phyloP scores from a whole-genome alignment of 768 basidiomycete genomes.

The Xerocomus spinulosus region DNA sequence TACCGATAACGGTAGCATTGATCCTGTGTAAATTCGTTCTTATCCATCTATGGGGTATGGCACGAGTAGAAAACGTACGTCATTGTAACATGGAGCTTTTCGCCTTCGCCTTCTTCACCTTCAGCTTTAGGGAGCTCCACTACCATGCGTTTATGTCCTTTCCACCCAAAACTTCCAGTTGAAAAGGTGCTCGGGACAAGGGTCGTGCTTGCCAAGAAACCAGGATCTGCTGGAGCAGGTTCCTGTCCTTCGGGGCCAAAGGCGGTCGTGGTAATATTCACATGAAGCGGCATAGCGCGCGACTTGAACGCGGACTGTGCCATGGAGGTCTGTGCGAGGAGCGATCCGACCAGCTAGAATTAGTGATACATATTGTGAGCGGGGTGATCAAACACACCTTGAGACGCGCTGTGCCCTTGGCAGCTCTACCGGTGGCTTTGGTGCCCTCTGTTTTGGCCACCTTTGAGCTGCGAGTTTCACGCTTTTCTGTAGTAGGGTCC shows the following conservation, averaged over 20 bases:
- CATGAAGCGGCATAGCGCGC: slow-evolving; percentile 65
- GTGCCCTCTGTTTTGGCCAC: slow-evolving; percentile 42
- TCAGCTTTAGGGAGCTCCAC: slow-evolving; percentile 57
- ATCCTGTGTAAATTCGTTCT: slow-evolving; percentile 40
- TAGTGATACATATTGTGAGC: background rate
- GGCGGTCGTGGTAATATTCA: slow-evolving; percentile 63
- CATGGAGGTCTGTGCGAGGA: slow-evolving; percentile 37
- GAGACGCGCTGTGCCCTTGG: slow-evolving; percentile 38
- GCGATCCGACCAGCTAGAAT: background rate
- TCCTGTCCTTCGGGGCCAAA: slow-evolving; percentile 36
- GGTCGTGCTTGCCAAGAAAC: slow-evolving; percentile 53
- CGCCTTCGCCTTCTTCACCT: slow-evolving; percentile 42
- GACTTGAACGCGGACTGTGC: slow-evolving; percentile 52
- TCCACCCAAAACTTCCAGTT: slow-evolving; percentile 85
- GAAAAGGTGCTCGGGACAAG: slow-evolving; percentile 57
- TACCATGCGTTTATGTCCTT: slow-evolving; percentile 62
- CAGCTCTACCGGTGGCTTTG: slow-evolving; percentile 30
- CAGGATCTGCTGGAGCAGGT: slow-evolving; percentile 46
- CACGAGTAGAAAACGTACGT: slow-evolving; percentile 46
- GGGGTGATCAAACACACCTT: slow-evolving; percentile 37
- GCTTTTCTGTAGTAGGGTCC: slow-evolving; percentile 23
- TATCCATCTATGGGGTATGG: background rate
- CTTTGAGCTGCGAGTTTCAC: slow-evolving; percentile 46
- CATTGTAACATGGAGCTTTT: slow-evolving; percentile 68
- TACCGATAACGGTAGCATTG: slow-evolving; percentile 72